Conservation (phyloP, 176 grass and related monocot species). For the Rhynchospora breviuscula region DNA sequence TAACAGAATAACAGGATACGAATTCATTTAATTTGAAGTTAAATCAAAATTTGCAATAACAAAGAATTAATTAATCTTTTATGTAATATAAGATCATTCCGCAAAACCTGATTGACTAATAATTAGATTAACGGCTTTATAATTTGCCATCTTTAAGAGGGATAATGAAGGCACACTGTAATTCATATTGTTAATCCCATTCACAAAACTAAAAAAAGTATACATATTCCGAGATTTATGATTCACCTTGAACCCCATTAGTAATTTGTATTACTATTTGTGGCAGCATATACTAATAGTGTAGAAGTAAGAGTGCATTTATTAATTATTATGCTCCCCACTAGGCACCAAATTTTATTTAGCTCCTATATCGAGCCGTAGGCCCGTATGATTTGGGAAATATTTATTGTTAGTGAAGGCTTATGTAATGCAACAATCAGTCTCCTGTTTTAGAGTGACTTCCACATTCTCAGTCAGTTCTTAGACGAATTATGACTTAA, state of each 20-base stretch:
- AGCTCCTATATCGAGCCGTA: neutral
- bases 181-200: neutral
- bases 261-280: neutral
- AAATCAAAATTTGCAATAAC: too few relatives aligned
- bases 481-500: neutral
- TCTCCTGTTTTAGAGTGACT: neutral
- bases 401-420: neutral
- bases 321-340: conserved; percentile 20
- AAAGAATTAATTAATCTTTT: too few relatives aligned
- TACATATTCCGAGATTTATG: neutral
- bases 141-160: neutral
- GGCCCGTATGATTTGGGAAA: neutral
- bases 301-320: neutral
- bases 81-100: too few relatives aligned
- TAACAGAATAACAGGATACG: too few relatives aligned
- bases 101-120: too few relatives aligned
- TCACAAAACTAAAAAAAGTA: neutral
- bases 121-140: too few relatives aligned
- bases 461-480: neutral
- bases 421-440: conserved; percentile 2
- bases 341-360: neutral
- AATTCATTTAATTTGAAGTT: too few relatives aligned
- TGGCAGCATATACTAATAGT: neutral
- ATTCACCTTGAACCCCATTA: neutral
- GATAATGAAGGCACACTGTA: neutral